phyloP scores from a whole-genome alignment of 2,329 filamentous ascomycete genomes.

The Pezicula neosporulosa region DNA sequence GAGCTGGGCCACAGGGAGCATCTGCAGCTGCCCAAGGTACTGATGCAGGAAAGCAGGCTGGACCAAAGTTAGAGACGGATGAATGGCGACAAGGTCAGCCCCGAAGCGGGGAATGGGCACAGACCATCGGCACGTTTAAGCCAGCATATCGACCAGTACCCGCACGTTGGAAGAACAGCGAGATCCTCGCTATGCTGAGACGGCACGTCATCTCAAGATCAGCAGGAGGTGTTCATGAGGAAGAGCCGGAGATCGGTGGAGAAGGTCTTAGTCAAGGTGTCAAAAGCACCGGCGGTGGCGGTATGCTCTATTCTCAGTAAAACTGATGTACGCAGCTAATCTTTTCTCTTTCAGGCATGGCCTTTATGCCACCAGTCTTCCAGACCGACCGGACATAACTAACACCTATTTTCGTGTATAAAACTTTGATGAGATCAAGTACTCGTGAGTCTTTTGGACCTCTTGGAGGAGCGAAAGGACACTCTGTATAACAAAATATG shows the following conservation, averaged over 20 bases:
- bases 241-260: conserved; percentile 12
- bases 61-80: conserved; percentile 22
- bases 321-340: conserved; percentile 4
- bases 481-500: too few relatives aligned
- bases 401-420: not conserved
- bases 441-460: not conserved
- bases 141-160: conserved; percentile 92
- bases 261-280: conserved; percentile 15
- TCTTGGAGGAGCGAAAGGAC: not conserved
- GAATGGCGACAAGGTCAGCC: conserved; percentile 30
- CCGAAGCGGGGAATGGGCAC: conserved; percentile 81
- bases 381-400: conserved; percentile 17
- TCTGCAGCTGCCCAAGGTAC: conserved; percentile 22
- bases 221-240: conserved; percentile 47
- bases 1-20: conserved; percentile 30
- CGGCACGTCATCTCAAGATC: conserved; percentile 74
- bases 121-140: conserved; percentile 92
- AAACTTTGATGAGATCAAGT: not conserved
- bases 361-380: conserved; percentile 31
- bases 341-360: conserved; percentile 24
- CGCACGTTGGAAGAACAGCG: conserved; percentile 76
- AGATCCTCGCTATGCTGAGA: conserved; percentile 73
- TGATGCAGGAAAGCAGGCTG: conserved; percentile 23
- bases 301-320: conserved; percentile 13
- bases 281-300: conserved; percentile 20